Base-by-base conservation (phyloP, 495 filamentous ascomycete species). In the Talaromyces trachyspermus region DNA sequence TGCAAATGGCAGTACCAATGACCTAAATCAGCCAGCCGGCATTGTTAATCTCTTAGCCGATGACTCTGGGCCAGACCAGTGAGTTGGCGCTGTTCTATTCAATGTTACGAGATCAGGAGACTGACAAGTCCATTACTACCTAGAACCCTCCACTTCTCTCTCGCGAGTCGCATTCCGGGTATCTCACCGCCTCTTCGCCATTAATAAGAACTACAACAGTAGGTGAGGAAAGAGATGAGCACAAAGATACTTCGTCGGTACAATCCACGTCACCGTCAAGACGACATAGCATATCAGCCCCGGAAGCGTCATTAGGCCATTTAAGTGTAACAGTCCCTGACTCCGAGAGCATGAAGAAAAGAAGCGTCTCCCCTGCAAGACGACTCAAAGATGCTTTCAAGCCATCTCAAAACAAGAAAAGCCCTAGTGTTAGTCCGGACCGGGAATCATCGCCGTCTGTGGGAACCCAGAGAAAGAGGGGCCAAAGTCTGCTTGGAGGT, bases 101-200 rank as follows among this genome's bases (percentile, higher is more conserved):
- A n/a, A n/a, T n/a, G n/a, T n/a, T n/a, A n/a, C n/a, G n/a, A n/a
- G n/a, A n/a, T n/a, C n/a, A 39, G 44, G 55, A 59, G 52, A 51
- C 49, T 54, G 48, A 54, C 66, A 43, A 64, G 22, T n/a, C n/a
- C 12, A 27, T 27, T 27, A 38, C 37, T 40, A 18, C 51, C 24
- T 56, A 80, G 77, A 44, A 68, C 72, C 81, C 77, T 48, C 85
- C 79, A 49, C 75, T 86, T 46, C 81, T 83, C 33, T 73, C 81
- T 23, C 84, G 83, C 63, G 75, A 83, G 29, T 91, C 87, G 22
- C 88, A 92, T 59, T 72, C 81, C 52, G 87, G 83, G 47, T 85
- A 86, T 62, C 72, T 90, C 45, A 91, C 89, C 23, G 80, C 85
- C 10, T 91, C 87, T 12, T 90, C 89, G 20, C 89, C 88, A 23